Percentiles rank a stretch among this genome's conserved stretches.
phyloP scores from a whole-genome alignment of 805 yeast species.

The Geotrichum ghanense region DNA sequence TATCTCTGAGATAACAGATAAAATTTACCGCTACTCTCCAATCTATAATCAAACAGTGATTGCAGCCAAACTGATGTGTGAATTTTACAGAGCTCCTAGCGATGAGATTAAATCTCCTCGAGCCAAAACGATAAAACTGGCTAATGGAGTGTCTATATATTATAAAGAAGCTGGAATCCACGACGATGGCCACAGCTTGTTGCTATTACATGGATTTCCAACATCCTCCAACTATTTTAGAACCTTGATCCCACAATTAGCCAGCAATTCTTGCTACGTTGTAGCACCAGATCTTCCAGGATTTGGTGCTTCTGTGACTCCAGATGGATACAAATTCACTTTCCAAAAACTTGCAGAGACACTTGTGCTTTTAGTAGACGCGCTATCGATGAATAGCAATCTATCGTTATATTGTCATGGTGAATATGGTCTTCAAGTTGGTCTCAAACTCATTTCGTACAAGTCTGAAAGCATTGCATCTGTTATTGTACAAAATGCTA shows the following conservation, averaged over 20 bases:
- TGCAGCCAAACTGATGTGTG: too few species aligned
- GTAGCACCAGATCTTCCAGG: constrained; percentile 38
- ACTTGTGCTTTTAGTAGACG: constrained; percentile 24
- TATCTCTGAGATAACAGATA: too few species aligned
- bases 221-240: constrained; percentile 32
- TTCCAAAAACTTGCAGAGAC: constrained; percentile 27
- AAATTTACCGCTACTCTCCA: too few species aligned
- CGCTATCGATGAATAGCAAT: constrained; percentile 17
- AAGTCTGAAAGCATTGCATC: constrained; percentile 25
- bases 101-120: too few species aligned
- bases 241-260: constrained; percentile 28
- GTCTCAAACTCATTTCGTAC: constrained; percentile 28
- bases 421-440: constrained; percentile 37
- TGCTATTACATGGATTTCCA: constrained; percentile 36
- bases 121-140: constrained; percentile 4
- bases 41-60: too few species aligned
- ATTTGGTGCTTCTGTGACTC: constrained; percentile 29
- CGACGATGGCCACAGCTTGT: constrained; percentile 23
- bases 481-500: constrained; percentile 33
- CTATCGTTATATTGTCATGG: constrained; percentile 13
- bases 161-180: constrained; percentile 31
- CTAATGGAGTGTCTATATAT: constrained; percentile 25
- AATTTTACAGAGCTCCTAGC: too few species aligned
- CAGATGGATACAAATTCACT: constrained; percentile 20
- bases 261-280: constrained; percentile 26